phyloP scores from a whole-genome alignment of 192 early-diverging fungal species.

The Rhizoclosmatium sp. region DNA sequence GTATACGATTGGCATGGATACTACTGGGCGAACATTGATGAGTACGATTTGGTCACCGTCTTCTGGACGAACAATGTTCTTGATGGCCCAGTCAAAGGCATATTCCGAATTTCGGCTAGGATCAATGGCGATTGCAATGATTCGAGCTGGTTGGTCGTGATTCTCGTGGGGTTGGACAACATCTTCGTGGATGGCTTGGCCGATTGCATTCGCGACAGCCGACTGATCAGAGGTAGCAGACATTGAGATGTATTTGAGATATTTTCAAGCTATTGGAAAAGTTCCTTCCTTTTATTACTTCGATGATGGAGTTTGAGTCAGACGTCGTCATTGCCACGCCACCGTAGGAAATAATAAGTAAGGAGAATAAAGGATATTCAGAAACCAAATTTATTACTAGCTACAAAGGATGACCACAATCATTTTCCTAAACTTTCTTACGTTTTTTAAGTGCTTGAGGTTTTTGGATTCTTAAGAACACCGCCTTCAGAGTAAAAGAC shows the following conservation, averaged over 20 bases:
- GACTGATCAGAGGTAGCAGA: not conserved
- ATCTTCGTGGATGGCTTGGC: conserved; percentile 9
- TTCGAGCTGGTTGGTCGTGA: conserved; percentile 6
- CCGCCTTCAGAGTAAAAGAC: conserved; percentile 71
- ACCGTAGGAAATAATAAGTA: not conserved
- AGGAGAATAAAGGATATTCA: not conserved
- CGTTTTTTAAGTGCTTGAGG: not conserved
- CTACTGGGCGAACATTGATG: conserved; percentile 31
- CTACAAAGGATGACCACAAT: not conserved
- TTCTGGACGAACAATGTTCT: conserved; percentile 41
- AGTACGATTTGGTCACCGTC: conserved; percentile 46
- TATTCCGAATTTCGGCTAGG: conserved; percentile 31
- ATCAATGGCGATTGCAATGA: conserved; percentile 36
- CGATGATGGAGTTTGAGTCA: not conserved
- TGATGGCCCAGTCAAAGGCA: conserved; percentile 49
- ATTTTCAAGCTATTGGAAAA: not conserved
- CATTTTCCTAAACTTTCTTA: not conserved
- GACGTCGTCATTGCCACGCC: not conserved
- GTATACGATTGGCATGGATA: conserved; percentile 11
- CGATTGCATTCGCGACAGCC: too few relatives aligned
- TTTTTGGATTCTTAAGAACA: not conserved
- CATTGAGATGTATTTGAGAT: not conserved
- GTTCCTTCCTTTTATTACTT: not conserved
- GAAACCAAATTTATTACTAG: not conserved
- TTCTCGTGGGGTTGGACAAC: conserved; percentile 17